phyloP scores from a whole-genome alignment of 768 basidiomycete genomes.

The Vishniacozyma victoriae region DNA sequence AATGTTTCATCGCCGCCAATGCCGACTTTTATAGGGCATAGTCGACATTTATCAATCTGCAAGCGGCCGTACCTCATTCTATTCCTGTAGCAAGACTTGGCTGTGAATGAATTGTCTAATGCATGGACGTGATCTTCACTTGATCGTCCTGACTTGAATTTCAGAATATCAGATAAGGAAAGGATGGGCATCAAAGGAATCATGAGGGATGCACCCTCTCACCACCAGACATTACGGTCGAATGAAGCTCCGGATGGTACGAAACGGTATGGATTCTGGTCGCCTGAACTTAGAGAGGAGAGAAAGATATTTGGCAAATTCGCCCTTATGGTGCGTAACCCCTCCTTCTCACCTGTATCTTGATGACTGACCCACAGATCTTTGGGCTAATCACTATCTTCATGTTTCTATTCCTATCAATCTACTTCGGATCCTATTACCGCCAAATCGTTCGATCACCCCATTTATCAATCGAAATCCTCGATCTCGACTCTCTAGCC shows the following conservation, averaged over 20 bases:
- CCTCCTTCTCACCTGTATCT: neutral
- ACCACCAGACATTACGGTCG: conserved; percentile 1
- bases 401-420: conserved; percentile 30
- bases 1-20: too few species aligned
- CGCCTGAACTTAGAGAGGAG: conserved; percentile 16
- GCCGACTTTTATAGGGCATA: too few species aligned
- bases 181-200: conserved; percentile 7
- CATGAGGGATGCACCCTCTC: neutral
- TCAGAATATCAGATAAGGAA: conserved; percentile 1
- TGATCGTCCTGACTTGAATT: too few species aligned
- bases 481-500: conserved; percentile 43
- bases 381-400: conserved; percentile 24
- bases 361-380: conserved; percentile 5
- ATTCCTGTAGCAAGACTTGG: too few species aligned
- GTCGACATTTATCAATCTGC: too few species aligned
- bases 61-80: too few species aligned
- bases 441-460: conserved; percentile 34
- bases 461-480: conserved; percentile 37
- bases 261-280: conserved; percentile 17
- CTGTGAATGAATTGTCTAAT: too few species aligned
- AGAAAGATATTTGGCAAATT: conserved; percentile 32
- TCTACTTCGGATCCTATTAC: conserved; percentile 38
- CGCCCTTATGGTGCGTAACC: conserved; percentile 15
- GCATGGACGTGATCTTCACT: conserved; percentile 6
- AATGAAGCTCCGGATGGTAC: conserved; percentile 22